Evolutionary conservation across 805 yeast genomes (phyloP).

Genomic region (Nakazawaea wickerhamii): DNA sequence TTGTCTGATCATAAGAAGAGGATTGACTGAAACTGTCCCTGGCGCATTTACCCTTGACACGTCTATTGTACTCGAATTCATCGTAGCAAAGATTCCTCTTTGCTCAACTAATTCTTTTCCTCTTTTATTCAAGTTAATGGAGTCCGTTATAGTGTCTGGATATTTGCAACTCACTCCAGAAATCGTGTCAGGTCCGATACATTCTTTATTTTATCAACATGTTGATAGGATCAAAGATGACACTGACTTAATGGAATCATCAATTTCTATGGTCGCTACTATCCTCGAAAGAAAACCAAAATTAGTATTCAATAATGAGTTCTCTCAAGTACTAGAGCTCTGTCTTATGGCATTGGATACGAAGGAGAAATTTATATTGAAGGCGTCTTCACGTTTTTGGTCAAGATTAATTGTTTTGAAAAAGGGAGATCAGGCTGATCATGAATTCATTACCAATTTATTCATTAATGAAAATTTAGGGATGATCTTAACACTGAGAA

Average conservation of each 20-base stretch:
- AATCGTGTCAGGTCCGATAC: conserved; percentile 31
- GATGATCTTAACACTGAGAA: conserved; percentile 28
- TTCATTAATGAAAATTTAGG: conserved; percentile 26
- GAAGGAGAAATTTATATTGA: conserved; percentile 51
- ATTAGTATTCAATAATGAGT: conserved; percentile 28
- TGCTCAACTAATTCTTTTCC: conserved; percentile 34
- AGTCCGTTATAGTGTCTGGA: conserved; percentile 36
- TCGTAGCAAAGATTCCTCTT: conserved; percentile 21
- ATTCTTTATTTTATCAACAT: conserved; percentile 32
- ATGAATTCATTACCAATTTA: conserved; percentile 21
- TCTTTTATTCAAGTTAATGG: conserved; percentile 38
- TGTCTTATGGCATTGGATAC: conserved; percentile 36
- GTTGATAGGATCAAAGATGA: conserved; percentile 37
- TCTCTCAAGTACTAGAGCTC: conserved; percentile 25
- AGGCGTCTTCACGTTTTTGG: conserved; percentile 55
- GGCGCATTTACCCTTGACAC: conserved; percentile 62
- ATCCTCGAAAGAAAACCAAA: conserved; percentile 45
- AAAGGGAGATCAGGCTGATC: conserved; percentile 37
- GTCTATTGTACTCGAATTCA: conserved; percentile 35
- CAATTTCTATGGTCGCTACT: conserved; percentile 46
- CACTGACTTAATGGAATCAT: conserved; percentile 52
- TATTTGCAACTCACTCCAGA: conserved; percentile 26
- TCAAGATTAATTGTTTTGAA: conserved; percentile 36
- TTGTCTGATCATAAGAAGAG: conserved; percentile 56
- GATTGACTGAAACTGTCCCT: conserved; percentile 53